A percentile compares a stretch with the other conserved stretches of the same genome.
Evolutionary conservation across 805 yeast genomes (phyloP).

Genomic region (Candida cerambycidarum): DNA sequence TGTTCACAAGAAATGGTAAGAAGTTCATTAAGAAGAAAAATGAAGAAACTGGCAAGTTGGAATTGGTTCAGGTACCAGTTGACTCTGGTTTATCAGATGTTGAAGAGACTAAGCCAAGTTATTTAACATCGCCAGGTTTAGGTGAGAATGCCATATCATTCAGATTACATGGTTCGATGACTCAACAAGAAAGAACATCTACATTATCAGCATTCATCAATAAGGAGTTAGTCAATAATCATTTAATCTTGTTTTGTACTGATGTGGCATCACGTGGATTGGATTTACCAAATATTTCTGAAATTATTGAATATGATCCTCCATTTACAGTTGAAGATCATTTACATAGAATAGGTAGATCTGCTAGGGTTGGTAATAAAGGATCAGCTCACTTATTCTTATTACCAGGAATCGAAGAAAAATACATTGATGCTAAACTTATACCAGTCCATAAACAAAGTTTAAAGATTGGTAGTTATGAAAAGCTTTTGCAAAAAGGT

Average conservation of each 20-base stretch:
- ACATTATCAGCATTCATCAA: conserved; percentile 64
- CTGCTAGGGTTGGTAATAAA: conserved; percentile 92
- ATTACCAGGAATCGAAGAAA: conserved; percentile 88
- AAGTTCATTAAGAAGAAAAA: conserved; percentile 32
- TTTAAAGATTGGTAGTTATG: conserved; percentile 35
- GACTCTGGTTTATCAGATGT: conserved; percentile 18
- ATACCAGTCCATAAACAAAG: conserved; percentile 41
- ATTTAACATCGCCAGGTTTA: conserved; percentile 54
- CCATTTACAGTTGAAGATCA: conserved; percentile 94
- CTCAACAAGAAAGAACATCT: conserved; percentile 79
- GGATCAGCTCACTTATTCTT: conserved; percentile 81
- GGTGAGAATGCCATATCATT: conserved; percentile 45
- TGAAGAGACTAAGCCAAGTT: conserved; percentile 31
- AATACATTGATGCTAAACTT: conserved; percentile 59
- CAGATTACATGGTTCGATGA: conserved; percentile 86
- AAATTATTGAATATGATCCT: conserved; percentile 91
- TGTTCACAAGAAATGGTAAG: conserved; percentile 62
- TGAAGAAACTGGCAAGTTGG: conserved; percentile 23
- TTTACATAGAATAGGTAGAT: conserved; percentile 94
- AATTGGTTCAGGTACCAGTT: conserved; percentile 16
- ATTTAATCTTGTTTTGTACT: conserved; percentile 81
- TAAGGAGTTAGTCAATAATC: conserved; percentile 36
- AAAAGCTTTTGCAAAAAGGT: conserved; percentile 29
- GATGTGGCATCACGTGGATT: conserved; percentile 98
- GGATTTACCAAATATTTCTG: conserved; percentile 82